Evolutionary conservation across 1,139 yeast species (phyloP), one percentile per base, ranked within the genome.

Genomic region (Debaryomyces sp.): DNA sequence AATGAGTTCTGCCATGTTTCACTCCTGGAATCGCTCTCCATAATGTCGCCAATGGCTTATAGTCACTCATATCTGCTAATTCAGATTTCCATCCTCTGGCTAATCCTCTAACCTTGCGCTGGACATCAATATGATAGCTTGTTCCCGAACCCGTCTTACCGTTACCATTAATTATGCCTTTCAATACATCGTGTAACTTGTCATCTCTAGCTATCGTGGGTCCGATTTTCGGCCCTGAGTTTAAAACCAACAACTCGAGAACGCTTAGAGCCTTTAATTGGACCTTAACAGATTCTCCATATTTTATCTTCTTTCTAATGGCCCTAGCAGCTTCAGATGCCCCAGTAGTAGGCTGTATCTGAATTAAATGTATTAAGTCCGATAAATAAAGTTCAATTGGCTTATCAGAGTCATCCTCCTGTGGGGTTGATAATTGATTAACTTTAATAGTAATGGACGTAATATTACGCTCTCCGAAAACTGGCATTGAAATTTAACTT

Each of bases 251-350:
- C 33, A 88, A 75, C 61, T 92, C 96, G 51, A 91, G 73, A 17
- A 92, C 61, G 50, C 80, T 80, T 54, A 92, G 68, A 0, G 96
- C 89, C 46, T 88, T 77, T 46, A 78, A 56, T 61, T 87, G 94
- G 53, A 83, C 85, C 27, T 73, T 73, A 1, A 68, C 63, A 1
- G 73, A 59, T 22, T 63, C 66, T n/a, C 98, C 98, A 63, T 94
- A 88, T 69, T 94, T 94, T 63, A 94, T 73, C 62, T 85, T 84
- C 72, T 94, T 94, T 46, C 99, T 78, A 34, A 94, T 73, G 1
- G 96, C 96, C 46, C 98, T 75, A 0, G 97, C 97, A 1, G 96
- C 95, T 66, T 92, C 98, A 9, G 76, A 70, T 1, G 90, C 82
- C 1, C 95, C 78, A 18, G 63, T 51, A 10, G 58, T 41, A 0